These are phyloP conservation scores for Bisporella sp. DNA, from an alignment of 2,329 filamentous ascomycete species.

Conservation along the genomic window DNA sequence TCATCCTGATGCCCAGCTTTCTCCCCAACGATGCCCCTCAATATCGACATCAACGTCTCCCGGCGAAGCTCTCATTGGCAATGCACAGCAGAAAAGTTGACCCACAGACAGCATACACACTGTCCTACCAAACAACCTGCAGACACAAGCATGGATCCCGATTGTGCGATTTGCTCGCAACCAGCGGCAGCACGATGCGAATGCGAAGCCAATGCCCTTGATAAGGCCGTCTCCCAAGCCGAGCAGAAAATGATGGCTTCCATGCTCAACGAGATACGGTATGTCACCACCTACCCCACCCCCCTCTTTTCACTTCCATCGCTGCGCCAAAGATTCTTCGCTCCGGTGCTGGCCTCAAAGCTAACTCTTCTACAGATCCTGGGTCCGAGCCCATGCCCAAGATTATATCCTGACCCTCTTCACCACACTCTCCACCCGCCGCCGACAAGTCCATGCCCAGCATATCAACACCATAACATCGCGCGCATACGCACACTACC, in stretches of 20 bases:
- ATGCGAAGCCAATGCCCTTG: slow-evolving; percentile 59
- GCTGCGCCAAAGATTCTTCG: background rate
- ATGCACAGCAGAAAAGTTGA: too few species aligned
- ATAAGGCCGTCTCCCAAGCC: slow-evolving; percentile 55
- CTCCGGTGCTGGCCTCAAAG: background rate
- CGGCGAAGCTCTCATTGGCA: too few species aligned
- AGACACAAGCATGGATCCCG: slow-evolving; percentile 56
- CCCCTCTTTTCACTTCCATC: background rate
- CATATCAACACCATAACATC: slow-evolving; percentile 49
- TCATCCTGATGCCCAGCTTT: too few species aligned
- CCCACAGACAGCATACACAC: too few species aligned
- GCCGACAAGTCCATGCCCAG: slow-evolving; percentile 48
- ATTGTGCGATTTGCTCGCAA: slow-evolving; percentile 60
- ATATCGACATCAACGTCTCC: slow-evolving; percentile 9
- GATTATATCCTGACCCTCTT: slow-evolving; percentile 64
- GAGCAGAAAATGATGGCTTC: slow-evolving; percentile 57
- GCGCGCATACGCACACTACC: slow-evolving; percentile 51
- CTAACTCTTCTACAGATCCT: slow-evolving; percentile 37
- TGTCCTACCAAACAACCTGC: too few species aligned
- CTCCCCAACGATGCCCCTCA: slow-evolving; percentile 5
- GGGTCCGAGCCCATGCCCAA: slow-evolving; percentile 59
- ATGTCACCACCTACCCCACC: slow-evolving; percentile 20
- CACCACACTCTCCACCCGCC: slow-evolving; percentile 51
- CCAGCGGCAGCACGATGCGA: slow-evolving; percentile 53
- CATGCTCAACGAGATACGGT: slow-evolving; percentile 59